A percentile compares a stretch with the other conserved stretches of the same genome.
Conservation (phyloP, 441 rosid species). For the Euphorbia corollata region DNA sequence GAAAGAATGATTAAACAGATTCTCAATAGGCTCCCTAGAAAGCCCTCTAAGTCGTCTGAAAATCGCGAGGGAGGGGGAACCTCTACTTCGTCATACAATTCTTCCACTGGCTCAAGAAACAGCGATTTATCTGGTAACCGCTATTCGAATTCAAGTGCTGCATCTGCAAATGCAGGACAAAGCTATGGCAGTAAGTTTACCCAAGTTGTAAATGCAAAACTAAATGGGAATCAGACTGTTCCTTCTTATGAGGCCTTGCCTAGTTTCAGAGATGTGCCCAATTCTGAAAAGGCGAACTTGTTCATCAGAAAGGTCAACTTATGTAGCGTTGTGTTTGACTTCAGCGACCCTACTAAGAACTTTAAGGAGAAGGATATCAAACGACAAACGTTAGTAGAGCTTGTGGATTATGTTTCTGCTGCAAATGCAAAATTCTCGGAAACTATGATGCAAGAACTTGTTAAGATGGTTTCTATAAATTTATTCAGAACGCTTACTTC, state of each 20-base stretch:
- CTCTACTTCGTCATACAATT: constrained; percentile 22
- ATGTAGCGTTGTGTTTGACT: constrained; percentile 57
- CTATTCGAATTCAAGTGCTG: constrained; percentile 26
- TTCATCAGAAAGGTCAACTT: constrained; percentile 47
- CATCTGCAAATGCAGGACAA: constrained; percentile 30
- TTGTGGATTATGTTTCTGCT: constrained; percentile 62
- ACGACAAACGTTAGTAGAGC: constrained; percentile 68
- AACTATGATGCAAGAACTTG: constrained; percentile 44
- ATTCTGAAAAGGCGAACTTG: constrained; percentile 62
- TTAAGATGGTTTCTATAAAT: constrained; percentile 52
- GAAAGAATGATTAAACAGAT: constrained; percentile 69
- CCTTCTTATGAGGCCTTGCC: constrained; percentile 64
- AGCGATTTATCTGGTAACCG: constrained; percentile 33
- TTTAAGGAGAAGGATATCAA: constrained; percentile 72
- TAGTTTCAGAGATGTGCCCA: constrained; percentile 68
- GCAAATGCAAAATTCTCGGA: constrained; percentile 62
- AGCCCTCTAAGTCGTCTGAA: constrained; percentile 60
- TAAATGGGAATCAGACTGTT: constrained; percentile 42
- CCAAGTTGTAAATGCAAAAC: constrained; percentile 36
- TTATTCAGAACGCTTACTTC: constrained; percentile 53
- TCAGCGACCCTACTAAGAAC: constrained; percentile 56
- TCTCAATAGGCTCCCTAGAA: constrained; percentile 77
- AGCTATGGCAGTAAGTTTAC: constrained; percentile 38
- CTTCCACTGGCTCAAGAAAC: constrained; percentile 43
- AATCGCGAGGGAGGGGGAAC: constrained; percentile 45